Evolutionary conservation across 495 filamentous ascomycete genomes (phyloP), one percentile per base, ranked within the genome.

Genomic region (Podospora pseudoanserina): DNA sequence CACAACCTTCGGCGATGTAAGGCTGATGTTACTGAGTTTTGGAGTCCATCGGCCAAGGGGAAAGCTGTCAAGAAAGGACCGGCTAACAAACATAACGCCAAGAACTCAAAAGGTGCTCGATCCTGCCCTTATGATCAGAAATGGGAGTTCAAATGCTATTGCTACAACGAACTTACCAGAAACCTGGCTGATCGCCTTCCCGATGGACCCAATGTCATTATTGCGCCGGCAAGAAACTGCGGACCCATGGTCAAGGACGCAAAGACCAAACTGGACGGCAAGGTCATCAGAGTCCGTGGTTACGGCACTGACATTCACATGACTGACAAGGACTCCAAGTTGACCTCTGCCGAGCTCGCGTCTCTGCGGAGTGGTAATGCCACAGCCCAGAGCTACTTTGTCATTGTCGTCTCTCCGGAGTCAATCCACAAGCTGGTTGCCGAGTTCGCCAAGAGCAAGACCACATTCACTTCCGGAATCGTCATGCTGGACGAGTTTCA

Each of bases 401-500:
- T 74, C 60, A 70, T 74, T 32, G 55, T 76, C 56, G 58, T 63
- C 15, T 55, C 70, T 5, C 65, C 68, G 15, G 61, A 71, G 27
- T 66, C 57, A 3, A 13, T 74, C 23, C 13, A 27, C 7, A 54
- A 60, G 0, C 67, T 72, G 2, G 62, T 55, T 16, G 11, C 3
- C 54, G 55, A 2, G 27, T 68, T 72, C 32, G 61, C 13, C 16
- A 54, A 59, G 5, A 62, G 64, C 4, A 61, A 53, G 58, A 64
- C 60, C 19, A 68, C 57, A 2, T 54, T 76, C 11, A 1, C 74
- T 13, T 72, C 74, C 3, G 72, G 72, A 3, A 57, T 72, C n/a
- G 62, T 76, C 13, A 44, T 76, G 63, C 63, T 74, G 49, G 74
- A 76, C 64, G 74, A 76, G 68, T 76, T 73, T 65, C 72, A 76